A percentile compares a stretch with the other conserved stretches of the same genome.
Evolutionary conservation across 2,329 filamentous ascomycete species (phyloP).

Genomic region (Anthostomella pinea): DNA sequence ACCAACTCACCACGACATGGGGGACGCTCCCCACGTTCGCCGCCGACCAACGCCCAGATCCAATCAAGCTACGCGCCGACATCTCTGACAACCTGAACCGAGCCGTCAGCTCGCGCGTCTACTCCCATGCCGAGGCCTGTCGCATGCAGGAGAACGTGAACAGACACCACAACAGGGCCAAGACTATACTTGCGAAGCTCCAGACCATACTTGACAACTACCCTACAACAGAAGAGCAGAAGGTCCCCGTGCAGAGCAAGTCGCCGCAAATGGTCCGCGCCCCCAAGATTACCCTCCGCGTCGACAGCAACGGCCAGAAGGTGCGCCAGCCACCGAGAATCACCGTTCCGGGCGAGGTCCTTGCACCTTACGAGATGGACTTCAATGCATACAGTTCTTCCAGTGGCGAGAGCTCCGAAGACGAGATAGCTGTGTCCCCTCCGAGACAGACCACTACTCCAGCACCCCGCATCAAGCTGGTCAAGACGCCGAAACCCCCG

Average conservation of each 20-base stretch:
- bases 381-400: conserved; percentile 56
- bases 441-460: conserved; percentile 36
- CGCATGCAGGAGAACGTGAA: conserved; percentile 63
- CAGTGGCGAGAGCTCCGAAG: conserved; percentile 51
- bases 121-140: conserved; percentile 59
- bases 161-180: conserved; percentile 59
- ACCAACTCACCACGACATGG: conserved; percentile 57
- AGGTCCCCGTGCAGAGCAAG: conserved; percentile 49
- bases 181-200: conserved; percentile 57
- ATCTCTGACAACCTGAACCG: conserved; percentile 58
- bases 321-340: conserved; percentile 53
- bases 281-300: conserved; percentile 45
- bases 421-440: conserved; percentile 43
- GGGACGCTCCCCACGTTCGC: conserved; percentile 51
- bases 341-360: conserved; percentile 63
- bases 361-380: conserved; percentile 63
- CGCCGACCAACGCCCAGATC: conserved; percentile 44
- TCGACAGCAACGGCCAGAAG: conserved; percentile 45
- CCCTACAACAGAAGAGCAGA: conserved; percentile 48
- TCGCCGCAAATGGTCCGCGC: conserved; percentile 52
- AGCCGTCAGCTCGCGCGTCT: conserved; percentile 54
- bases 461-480: conserved; percentile 48
- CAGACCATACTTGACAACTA: conserved; percentile 60
- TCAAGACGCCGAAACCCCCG: conserved; percentile 46
- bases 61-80: conserved; percentile 53